Conservation (phyloP, 2,329 filamentous ascomycete species). For the Teratosphaeria destructans region DNA sequence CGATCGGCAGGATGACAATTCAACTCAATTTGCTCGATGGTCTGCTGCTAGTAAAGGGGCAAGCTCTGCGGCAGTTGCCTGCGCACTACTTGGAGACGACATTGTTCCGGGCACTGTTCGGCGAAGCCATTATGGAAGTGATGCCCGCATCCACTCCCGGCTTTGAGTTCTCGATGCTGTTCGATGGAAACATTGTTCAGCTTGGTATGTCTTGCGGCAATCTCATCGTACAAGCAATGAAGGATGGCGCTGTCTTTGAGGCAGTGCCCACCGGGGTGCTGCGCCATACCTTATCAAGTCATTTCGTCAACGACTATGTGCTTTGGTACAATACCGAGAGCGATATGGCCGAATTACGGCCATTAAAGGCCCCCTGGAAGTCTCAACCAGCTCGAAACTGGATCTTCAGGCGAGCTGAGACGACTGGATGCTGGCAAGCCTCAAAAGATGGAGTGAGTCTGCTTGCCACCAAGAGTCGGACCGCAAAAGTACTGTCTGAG, state of each 20-base stretch:
- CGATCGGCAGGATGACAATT: conserved; percentile 20
- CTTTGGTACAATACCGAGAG: conserved; percentile 49
- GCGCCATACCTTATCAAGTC: conserved; percentile 38
- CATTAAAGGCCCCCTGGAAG: conserved; percentile 12
- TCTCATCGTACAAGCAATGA: conserved; percentile 29
- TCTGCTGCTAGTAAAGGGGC: conserved; percentile 39
- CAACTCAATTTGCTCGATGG: conserved; percentile 37
- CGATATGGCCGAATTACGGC: conserved; percentile 43
- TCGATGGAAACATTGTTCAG: conserved; percentile 40
- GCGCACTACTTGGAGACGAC: conserved; percentile 36
- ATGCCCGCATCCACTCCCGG: conserved; percentile 41
- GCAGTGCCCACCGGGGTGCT: conserved; percentile 24
- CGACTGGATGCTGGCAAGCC: background rate
- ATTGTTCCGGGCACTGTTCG: conserved; percentile 44
- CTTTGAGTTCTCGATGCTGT: conserved; percentile 41
- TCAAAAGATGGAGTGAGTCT: conserved; percentile 33
- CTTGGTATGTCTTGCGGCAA: conserved; percentile 37
- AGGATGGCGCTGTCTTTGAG: background rate
- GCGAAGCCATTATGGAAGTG: conserved; percentile 41
- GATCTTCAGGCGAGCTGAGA: conserved; percentile 4
- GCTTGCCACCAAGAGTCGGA: conserved; percentile 4
- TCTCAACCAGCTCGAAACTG: conserved; percentile 1
- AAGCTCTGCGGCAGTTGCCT: conserved; percentile 44
- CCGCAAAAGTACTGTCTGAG: conserved; percentile 40
- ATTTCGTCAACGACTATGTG: conserved; percentile 42